A percentile compares a stretch with the other conserved stretches of the same genome.
Evolutionary conservation across 495 filamentous ascomycete genomes (phyloP).

Genomic region (Aspergillus homomorphus): DNA sequence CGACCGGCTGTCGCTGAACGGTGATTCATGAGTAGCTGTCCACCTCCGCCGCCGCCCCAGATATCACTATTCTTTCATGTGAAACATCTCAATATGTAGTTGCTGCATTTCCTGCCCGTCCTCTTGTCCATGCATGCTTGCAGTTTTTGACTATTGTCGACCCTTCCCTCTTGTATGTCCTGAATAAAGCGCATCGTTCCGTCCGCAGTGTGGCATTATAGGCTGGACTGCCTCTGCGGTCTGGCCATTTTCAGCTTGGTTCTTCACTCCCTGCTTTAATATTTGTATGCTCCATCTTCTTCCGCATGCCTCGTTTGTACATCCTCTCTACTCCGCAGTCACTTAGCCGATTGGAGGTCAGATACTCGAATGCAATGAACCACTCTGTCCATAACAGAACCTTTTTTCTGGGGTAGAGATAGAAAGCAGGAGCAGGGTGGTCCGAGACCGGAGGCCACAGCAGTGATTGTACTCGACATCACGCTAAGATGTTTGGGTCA

Average conservation of each 20-base stretch:
- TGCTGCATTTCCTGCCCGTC: neutral
- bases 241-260: neutral
- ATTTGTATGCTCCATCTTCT: neutral
- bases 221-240: neutral
- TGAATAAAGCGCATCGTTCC: neutral
- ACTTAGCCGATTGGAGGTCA: no score
- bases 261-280: neutral
- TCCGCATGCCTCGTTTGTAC: neutral
- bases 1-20: constrained; percentile 42
- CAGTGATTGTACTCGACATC: neutral
- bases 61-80: neutral
- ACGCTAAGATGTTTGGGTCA: neutral
- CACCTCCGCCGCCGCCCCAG: neutral
- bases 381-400: neutral
- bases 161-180: neutral
- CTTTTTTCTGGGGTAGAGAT: neutral
- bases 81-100: neutral
- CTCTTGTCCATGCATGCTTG: neutral
- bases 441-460: neutral
- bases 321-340: neutral
- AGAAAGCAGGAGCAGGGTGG: neutral
- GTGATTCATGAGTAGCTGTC: constrained; percentile 12
- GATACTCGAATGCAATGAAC: neutral
- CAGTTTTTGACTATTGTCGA: neutral
- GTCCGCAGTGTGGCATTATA: neutral